A percentile compares a stretch with the other conserved stretches of the same genome.
phyloP scores from a whole-genome alignment of 164 flowering plant species.

The Aristolochia contorta region DNA sequence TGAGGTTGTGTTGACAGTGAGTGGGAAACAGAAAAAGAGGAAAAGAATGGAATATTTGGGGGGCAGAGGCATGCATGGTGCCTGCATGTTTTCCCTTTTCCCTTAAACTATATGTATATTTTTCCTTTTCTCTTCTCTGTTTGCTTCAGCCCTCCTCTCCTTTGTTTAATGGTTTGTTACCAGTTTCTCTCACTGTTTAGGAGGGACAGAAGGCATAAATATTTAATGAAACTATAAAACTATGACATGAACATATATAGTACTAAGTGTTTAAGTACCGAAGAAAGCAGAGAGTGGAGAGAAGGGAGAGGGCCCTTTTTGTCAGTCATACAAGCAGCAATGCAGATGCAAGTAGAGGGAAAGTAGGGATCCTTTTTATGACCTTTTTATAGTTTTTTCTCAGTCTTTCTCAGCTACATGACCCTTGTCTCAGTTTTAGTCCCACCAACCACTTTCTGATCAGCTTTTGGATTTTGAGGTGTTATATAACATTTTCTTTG shows the following conservation, averaged over 20 bases:
- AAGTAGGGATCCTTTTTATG: neutral
- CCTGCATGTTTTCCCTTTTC: conserved; percentile 1
- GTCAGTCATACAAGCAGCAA: conserved; percentile 20
- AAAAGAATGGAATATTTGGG: conserved; percentile 43
- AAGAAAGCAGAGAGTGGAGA: neutral
- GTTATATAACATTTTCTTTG: too few species aligned
- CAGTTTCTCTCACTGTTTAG: too few species aligned
- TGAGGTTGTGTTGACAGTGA: conserved; percentile 26
- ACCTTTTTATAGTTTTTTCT: neutral
- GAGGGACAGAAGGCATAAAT: too few species aligned
- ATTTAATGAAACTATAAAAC: too few species aligned
- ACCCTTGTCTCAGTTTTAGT: too few species aligned
- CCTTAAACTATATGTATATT: neutral
- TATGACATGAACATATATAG: neutral
- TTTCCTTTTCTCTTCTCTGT: too few species aligned
- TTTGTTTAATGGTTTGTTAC: too few species aligned
- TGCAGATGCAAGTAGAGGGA: conserved; percentile 18
- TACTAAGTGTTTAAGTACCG: too few species aligned
- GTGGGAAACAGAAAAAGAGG: conserved; percentile 23
- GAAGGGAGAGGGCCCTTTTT: neutral
- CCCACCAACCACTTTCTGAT: too few species aligned
- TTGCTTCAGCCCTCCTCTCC: too few species aligned
- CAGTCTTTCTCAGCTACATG: neutral
- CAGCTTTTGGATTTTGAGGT: too few species aligned
- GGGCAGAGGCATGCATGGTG: conserved; percentile 44